phyloP scores from a whole-genome alignment of 257 asterid genomes.

The Solanum dulcamara region DNA sequence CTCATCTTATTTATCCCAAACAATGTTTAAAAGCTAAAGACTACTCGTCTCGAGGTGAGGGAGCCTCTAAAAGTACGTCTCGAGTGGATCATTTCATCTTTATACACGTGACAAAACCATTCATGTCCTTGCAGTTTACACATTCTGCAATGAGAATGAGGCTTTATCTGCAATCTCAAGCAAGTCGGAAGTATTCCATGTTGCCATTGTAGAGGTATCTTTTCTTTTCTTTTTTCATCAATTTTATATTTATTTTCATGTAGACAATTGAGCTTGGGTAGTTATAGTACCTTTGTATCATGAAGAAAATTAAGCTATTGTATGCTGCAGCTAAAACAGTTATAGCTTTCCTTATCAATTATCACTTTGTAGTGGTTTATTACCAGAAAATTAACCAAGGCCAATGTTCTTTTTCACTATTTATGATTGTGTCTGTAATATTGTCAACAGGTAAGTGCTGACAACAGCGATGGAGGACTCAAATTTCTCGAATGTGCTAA shows the following conservation, averaged over 20 bases:
- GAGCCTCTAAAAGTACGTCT: not conserved
- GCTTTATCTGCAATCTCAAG: constrained; percentile 28
- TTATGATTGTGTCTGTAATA: not conserved
- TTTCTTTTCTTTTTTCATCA: not conserved
- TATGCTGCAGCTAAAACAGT: too few species aligned
- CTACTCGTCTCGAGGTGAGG: not conserved
- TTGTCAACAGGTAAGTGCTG: constrained; percentile 19
- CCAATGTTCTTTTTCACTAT: not conserved
- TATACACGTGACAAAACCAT: not conserved
- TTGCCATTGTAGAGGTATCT: constrained; percentile 40
- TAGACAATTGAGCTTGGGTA: not conserved
- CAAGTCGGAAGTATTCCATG: constrained; percentile 32
- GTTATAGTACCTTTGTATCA: not conserved
- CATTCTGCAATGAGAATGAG: constrained; percentile 24
- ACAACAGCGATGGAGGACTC: constrained; percentile 14
- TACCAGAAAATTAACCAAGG: not conserved
- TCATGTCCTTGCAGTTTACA: constrained; percentile 18
- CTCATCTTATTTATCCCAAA: not conserved
- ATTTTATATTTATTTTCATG: not conserved
- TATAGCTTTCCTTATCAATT: not conserved
- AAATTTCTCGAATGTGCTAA: constrained; percentile 28
- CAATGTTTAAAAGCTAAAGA: not conserved
- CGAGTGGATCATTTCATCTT: not conserved
- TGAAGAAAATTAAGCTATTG: not conserved
- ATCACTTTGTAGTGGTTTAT: not conserved